A percentile compares a stretch with the other conserved stretches of the same genome.
Evolutionary conservation across 1,284 basidiomycete genomes (phyloP).

Genomic region (Ustilago curta): DNA sequence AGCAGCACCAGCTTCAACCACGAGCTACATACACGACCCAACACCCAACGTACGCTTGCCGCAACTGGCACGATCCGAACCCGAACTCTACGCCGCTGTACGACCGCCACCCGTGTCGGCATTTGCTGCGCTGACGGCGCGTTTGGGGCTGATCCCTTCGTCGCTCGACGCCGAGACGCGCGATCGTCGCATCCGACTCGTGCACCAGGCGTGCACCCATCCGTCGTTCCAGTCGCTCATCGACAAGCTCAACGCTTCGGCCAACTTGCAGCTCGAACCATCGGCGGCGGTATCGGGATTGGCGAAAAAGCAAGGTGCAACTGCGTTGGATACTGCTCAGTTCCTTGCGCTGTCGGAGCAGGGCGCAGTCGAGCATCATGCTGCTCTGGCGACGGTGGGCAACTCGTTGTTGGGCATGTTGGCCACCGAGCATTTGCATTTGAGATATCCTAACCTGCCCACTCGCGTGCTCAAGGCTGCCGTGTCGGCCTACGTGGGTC

Average conservation of each 20-base stretch:
- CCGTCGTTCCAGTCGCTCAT: constrained; percentile 53
- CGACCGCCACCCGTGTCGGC: constrained; percentile 56
- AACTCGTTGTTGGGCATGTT: constrained; percentile 93
- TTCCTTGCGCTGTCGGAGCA: constrained; percentile 11
- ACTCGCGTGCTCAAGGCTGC: constrained; percentile 89
- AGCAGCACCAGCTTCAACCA: constrained; percentile 3
- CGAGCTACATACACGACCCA: constrained; percentile 31
- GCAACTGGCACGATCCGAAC: constrained; percentile 58
- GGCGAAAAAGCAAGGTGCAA: constrained; percentile 24
- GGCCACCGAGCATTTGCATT: constrained; percentile 84
- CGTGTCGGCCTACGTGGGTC: constrained; percentile 89
- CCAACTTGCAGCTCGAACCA: constrained; percentile 33
- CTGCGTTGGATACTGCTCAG: constrained; percentile 35
- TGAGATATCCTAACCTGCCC: constrained; percentile 89
- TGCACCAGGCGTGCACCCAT: constrained; percentile 63
- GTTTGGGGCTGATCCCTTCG: constrained; percentile 54
- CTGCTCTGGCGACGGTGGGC: constrained; percentile 82
- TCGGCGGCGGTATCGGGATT: constrained; percentile 24
- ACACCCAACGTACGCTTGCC: constrained; percentile 59
- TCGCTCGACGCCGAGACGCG: constrained; percentile 38
- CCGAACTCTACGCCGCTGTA: constrained; percentile 60
- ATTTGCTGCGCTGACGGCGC: constrained; percentile 56
- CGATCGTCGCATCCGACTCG: constrained; percentile 49
- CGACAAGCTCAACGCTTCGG: constrained; percentile 35
- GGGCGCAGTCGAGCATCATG: constrained; percentile 75